Evolutionary conservation across 306 rosid genomes (phyloP).

Genomic region (Echinosophora koreensis): DNA sequence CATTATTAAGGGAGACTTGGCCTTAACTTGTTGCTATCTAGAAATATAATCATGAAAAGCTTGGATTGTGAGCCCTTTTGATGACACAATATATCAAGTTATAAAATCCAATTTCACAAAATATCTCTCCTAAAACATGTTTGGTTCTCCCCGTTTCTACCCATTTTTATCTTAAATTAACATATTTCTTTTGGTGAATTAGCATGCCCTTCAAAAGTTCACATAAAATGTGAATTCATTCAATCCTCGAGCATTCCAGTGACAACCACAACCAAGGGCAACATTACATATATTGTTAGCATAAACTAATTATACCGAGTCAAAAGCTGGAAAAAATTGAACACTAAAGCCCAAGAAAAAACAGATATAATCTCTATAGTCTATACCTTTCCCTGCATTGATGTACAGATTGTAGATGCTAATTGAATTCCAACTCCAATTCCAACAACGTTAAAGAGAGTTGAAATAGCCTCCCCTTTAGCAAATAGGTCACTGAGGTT

Average conservation of each 20-base stretch:
- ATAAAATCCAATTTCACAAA: conserved; percentile 7
- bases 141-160: background rate
- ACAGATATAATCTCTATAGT: conserved; percentile 39
- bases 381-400: conserved; percentile 91
- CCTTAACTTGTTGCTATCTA: conserved; percentile 7
- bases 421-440: conserved; percentile 89
- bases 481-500: conserved; percentile 98
- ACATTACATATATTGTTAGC: conserved; percentile 27
- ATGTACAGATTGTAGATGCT: conserved; percentile 89
- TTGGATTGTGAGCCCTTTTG: background rate
- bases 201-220: conserved; percentile 1
- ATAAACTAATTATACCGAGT: background rate
- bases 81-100: background rate
- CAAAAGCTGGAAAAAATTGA: conserved; percentile 11
- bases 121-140: background rate
- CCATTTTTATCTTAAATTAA: conserved; percentile 10
- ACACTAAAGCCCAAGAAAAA: conserved; percentile 18
- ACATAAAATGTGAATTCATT: conserved; percentile 1
- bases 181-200: background rate
- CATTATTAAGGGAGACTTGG: background rate
- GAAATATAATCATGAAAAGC: background rate
- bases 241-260: conserved; percentile 24
- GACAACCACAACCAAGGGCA: conserved; percentile 17
- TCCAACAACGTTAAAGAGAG: conserved; percentile 91
- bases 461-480: conserved; percentile 98